Conservation (phyloP, 306 rosid species). For the Quercus variabilis region DNA sequence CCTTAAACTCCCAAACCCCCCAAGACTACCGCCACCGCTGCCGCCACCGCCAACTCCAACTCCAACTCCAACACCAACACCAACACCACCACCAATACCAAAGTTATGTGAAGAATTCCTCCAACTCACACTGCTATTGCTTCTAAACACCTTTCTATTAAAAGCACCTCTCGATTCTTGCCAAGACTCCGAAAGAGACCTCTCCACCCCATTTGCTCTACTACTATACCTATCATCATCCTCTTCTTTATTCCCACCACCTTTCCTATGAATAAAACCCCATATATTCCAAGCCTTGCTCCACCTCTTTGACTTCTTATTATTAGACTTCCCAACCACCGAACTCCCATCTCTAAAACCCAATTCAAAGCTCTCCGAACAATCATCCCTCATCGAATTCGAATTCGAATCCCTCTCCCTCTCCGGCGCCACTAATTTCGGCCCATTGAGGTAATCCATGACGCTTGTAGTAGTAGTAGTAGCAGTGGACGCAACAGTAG, state of each 20-base stretch:
- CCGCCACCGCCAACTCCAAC: too few relatives aligned
- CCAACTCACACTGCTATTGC: slow-evolving; percentile 95
- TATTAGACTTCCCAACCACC: slow-evolving; percentile 42
- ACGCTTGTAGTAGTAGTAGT: too few relatives aligned
- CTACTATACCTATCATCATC: slow-evolving; percentile 70
- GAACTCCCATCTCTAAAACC: slow-evolving; percentile 49
- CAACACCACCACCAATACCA: slow-evolving; percentile 8
- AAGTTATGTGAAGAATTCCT: slow-evolving; percentile 59
- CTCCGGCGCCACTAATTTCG: slow-evolving; percentile 45
- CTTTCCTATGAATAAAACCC: slow-evolving; percentile 69
- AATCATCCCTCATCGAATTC: slow-evolving; percentile 73
- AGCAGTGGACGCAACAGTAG: slow-evolving; percentile 24
- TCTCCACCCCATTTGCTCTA: slow-evolving; percentile 64
- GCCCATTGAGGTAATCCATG: slow-evolving; percentile 48
- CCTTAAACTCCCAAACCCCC: slow-evolving; percentile 54
- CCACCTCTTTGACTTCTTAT: slow-evolving; percentile 84
- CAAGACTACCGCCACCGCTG: not conserved
- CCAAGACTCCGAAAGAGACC: slow-evolving; percentile 91
- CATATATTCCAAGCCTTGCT: slow-evolving; percentile 87
- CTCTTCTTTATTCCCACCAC: slow-evolving; percentile 67
- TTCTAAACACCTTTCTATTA: slow-evolving; percentile 60
- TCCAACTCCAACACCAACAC: too few relatives aligned
- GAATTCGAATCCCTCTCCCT: slow-evolving; percentile 74
- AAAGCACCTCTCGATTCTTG: slow-evolving; percentile 59
- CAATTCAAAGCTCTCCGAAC: slow-evolving; percentile 64